These are phyloP conservation scores for Zygoascus tannicola DNA, from an alignment of 805 yeast species.

Conservation along the genomic window DNA sequence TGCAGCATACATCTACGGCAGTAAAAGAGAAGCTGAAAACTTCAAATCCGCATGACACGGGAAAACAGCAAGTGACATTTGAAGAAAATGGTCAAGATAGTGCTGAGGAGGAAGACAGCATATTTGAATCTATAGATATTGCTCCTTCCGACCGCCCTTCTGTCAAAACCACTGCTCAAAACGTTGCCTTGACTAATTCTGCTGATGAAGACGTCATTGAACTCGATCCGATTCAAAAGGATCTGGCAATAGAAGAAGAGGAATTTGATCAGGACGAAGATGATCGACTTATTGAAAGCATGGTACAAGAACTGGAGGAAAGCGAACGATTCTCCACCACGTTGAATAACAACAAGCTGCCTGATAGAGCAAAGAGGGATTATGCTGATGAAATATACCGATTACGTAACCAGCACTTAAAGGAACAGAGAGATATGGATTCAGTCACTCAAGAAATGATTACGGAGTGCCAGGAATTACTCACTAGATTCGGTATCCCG, in stretches of 20 bases:
- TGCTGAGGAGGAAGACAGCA: no score
- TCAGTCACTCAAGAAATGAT: slow-evolving; percentile 84
- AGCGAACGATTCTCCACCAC: slow-evolving; percentile 51
- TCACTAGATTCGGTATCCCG: slow-evolving; percentile 87
- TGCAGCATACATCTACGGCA: no score
- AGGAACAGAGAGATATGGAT: slow-evolving; percentile 79
- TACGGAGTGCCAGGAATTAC: slow-evolving; percentile 78
- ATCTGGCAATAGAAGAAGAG: slow-evolving; percentile 24
- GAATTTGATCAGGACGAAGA: slow-evolving; percentile 56
- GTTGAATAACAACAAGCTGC: slow-evolving; percentile 23
- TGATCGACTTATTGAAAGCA: slow-evolving; percentile 48
- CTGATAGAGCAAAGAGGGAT: slow-evolving; percentile 6
- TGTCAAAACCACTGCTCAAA: no score
- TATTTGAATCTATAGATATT: no score
- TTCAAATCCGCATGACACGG: no score
- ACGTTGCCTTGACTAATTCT: no score
- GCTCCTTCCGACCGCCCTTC: no score
- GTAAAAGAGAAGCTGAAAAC: no score
- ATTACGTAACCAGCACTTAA: slow-evolving; percentile 52
- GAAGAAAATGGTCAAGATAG: no score
- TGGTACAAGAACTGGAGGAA: slow-evolving; percentile 63
- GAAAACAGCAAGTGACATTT: no score
- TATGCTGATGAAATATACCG: slow-evolving; percentile 23
- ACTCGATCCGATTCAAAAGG: slow-evolving; percentile 10
- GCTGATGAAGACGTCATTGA: slow-evolving; percentile 8